A percentile compares a stretch with the other conserved stretches of the same genome.
Conservation (phyloP, 768 basidiomycete species). For the Termitomyces sp. region DNA sequence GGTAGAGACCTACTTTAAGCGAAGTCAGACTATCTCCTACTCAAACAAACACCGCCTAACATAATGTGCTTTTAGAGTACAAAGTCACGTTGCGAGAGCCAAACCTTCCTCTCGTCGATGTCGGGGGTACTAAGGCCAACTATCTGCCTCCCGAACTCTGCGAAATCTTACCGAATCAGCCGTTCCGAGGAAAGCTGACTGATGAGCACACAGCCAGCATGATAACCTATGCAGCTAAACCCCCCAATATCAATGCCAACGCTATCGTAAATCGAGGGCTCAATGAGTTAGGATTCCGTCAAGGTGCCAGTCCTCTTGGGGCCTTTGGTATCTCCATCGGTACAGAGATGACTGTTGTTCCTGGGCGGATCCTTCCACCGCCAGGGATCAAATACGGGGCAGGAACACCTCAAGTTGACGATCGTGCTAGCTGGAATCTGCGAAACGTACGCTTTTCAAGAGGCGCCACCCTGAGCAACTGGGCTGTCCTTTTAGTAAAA, state of each 20-base stretch:
- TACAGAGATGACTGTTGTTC: conserved; percentile 63
- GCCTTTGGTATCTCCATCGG: conserved; percentile 64
- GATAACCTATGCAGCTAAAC: conserved; percentile 69
- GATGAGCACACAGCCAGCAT: conserved; percentile 69
- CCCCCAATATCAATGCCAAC: conserved; percentile 64
- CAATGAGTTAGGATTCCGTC: conserved; percentile 52
- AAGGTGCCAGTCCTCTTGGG: conserved; percentile 34
- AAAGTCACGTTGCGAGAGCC: conserved; percentile 46
- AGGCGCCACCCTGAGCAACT: conserved; percentile 54
- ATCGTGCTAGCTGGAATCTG: conserved; percentile 78
- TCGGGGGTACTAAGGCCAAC: conserved; percentile 46
- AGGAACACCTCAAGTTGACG: conserved; percentile 42
- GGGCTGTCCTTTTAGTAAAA: conserved; percentile 67
- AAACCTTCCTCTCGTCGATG: conserved; percentile 55
- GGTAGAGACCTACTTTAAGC: conserved; percentile 65
- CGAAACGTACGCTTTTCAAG: conserved; percentile 58
- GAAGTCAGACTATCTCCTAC: conserved; percentile 49
- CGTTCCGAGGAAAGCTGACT: conserved; percentile 66
- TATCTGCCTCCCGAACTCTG: conserved; percentile 72
- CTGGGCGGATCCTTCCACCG: conserved; percentile 61
- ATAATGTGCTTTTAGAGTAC: conserved; percentile 46
- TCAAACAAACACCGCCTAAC: conserved; percentile 22
- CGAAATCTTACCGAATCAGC: conserved; percentile 63
- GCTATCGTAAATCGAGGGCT: conserved; percentile 64
- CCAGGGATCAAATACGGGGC: conserved; percentile 61